phyloP scores from a whole-genome alignment of 768 basidiomycete genomes.

The Tulasnella sp. region DNA sequence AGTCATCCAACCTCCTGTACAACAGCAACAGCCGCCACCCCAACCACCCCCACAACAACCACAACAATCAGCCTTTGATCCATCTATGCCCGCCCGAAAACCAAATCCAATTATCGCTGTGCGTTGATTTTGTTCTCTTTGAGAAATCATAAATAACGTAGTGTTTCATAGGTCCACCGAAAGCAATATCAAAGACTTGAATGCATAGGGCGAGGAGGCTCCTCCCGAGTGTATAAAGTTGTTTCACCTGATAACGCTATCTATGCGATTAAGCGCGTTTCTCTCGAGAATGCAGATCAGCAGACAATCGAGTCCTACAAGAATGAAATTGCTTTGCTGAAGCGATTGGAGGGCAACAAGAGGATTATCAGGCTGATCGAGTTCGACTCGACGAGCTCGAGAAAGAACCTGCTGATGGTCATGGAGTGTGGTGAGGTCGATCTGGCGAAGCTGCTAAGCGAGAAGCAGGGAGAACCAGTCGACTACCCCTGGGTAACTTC shows the following conservation, averaged over 20 bases:
- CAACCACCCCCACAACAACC: neutral
- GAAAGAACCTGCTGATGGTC: slow-evolving; percentile 58
- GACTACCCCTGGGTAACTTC: slow-evolving; percentile 92
- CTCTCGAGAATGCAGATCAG: slow-evolving; percentile 74
- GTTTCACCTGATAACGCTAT: slow-evolving; percentile 63
- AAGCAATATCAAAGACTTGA: slow-evolving; percentile 79
- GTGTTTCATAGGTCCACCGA: slow-evolving; percentile 4
- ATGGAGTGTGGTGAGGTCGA: slow-evolving; percentile 98
- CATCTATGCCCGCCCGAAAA: neutral
- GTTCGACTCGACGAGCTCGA: slow-evolving; percentile 73
- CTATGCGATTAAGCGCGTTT: slow-evolving; percentile 85
- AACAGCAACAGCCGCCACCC: slow-evolving; percentile 7
- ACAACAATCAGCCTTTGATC: no score
- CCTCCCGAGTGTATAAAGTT: slow-evolving; percentile 91
- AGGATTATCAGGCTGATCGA: slow-evolving; percentile 87
- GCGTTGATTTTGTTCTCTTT: neutral
- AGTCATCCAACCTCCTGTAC: neutral
- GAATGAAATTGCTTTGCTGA: slow-evolving; percentile 89
- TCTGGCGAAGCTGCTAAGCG: slow-evolving; percentile 66
- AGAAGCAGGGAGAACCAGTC: slow-evolving; percentile 69
- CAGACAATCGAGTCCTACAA: slow-evolving; percentile 87
- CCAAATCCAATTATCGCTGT: slow-evolving; percentile 12
- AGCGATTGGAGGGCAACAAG: slow-evolving; percentile 86
- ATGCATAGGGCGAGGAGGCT: slow-evolving; percentile 84
- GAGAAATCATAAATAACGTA: neutral